These are phyloP conservation scores for Pisolithus albus DNA, from an alignment of 768 basidiomycete species.

Conservation along the genomic window DNA sequence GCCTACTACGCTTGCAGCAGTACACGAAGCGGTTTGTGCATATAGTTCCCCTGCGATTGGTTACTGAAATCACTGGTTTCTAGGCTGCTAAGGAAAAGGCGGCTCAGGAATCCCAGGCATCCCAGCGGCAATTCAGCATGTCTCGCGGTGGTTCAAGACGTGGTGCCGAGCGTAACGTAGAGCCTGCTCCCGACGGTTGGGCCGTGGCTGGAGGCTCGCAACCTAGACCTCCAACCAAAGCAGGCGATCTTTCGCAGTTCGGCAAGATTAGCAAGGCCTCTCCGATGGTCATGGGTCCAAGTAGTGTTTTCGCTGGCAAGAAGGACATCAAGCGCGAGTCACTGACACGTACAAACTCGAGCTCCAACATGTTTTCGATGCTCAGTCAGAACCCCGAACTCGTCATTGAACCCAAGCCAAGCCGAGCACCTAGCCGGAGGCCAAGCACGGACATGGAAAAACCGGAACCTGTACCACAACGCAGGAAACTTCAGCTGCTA, in stretches of 20 bases:
- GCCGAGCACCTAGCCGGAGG: slow-evolving; percentile 43
- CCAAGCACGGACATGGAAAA: slow-evolving; percentile 42
- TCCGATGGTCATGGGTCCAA: slow-evolving; percentile 75
- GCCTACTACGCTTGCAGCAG: slow-evolving; percentile 82
- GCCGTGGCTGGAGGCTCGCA: slow-evolving; percentile 50
- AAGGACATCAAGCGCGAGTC: slow-evolving; percentile 66
- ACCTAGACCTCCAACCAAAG: slow-evolving; percentile 61
- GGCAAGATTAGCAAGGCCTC: slow-evolving; percentile 76
- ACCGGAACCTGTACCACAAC: slow-evolving; percentile 44
- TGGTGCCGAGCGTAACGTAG: slow-evolving; percentile 64
- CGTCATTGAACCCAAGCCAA: slow-evolving; percentile 51
- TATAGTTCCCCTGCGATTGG: neutral
- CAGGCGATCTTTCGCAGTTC: slow-evolving; percentile 80
- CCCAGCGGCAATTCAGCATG: slow-evolving; percentile 62
- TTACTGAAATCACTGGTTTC: slow-evolving; percentile 1
- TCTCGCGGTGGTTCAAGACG: slow-evolving; percentile 88
- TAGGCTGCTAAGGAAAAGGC: slow-evolving; percentile 83
- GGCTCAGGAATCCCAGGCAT: slow-evolving; percentile 39
- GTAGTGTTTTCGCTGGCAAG: slow-evolving; percentile 74
- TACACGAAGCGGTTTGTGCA: slow-evolving; percentile 73
- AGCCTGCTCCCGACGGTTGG: slow-evolving; percentile 82
- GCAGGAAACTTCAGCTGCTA: slow-evolving; percentile 65
- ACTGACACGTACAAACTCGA: slow-evolving; percentile 73
- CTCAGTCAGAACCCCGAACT: slow-evolving; percentile 60
- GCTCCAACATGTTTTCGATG: slow-evolving; percentile 84